Percentiles rank a stretch among this genome's conserved stretches.
Evolutionary conservation across 2,329 filamentous ascomycete genomes (phyloP).

Genomic region (Acephala macrosclerotiorum): DNA sequence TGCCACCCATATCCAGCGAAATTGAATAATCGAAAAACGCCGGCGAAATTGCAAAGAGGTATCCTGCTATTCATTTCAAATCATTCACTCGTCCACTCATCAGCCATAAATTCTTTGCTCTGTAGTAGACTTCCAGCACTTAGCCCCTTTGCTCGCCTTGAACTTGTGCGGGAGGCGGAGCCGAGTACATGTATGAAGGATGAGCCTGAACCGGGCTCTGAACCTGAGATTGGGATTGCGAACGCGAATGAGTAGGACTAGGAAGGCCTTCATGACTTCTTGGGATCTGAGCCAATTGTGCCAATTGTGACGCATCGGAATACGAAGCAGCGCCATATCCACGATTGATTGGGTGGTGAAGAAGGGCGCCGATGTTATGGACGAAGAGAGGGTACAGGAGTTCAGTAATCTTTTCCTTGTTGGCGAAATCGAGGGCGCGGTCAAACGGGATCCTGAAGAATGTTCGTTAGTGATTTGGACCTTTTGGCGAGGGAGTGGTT

Average conservation of each 20-base stretch:
- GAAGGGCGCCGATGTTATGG: constrained; percentile 90
- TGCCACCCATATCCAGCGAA: neutral
- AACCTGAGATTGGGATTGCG: neutral
- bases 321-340: constrained; percentile 50
- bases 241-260: neutral
- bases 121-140: too few relatives aligned
- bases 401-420: constrained; percentile 99
- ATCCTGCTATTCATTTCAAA: neutral
- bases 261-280: constrained; percentile 7
- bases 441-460: constrained; percentile 88
- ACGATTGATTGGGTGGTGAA: constrained; percentile 89
- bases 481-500: neutral
- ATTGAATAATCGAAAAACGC: neutral
- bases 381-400: constrained; percentile 93
- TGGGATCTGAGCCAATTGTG: constrained; percentile 20
- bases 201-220: constrained; percentile 6
- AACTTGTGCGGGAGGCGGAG: neutral
- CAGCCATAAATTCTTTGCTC: neutral
- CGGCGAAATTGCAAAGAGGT: constrained; percentile 6
- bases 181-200: neutral
- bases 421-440: constrained; percentile 92
- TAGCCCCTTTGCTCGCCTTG: neutral
- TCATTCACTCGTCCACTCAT: neutral
- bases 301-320: neutral
- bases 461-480: neutral